Evolutionary conservation across 176 grass and related monocot genomes (phyloP), one percentile per base, ranked within the genome.

Genomic region (Carex cristatella): DNA sequence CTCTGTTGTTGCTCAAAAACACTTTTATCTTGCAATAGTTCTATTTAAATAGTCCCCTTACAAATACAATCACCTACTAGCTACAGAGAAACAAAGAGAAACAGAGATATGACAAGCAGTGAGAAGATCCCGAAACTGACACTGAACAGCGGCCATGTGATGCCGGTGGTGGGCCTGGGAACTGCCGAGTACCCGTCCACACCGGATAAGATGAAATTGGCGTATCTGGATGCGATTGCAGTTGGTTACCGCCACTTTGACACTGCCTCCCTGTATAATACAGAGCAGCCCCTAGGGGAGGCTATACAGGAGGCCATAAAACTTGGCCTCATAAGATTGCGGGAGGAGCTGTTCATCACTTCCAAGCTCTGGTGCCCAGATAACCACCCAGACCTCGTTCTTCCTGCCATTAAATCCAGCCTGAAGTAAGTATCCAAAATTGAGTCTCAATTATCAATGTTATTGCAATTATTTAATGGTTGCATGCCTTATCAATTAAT

Each of bases 331-430:
- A 12, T 95, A 27, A 35, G 14, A 40, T 87, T 87, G 19, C 83
- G 94, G 18, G 80, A 89, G 15, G 91, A 91, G 83, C 56, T 93
- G 57, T 96, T 96, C 83, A 6, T 93, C 23, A 96, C 91, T 10
- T 88, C 91, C 89, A 95, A 95, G 91, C 81, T 91, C 18, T 93
- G 91, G 89, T 92, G 87, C 91, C 81, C 83, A 10, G 83, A 96
- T 14, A 80, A 69, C 76, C 89, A 96, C 86, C 69, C 81, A 4
- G 71, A 90, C 10, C 87, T 91, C 53, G 91, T 97, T 16, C 84
- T 97, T 33, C 86, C 91, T 2, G 71, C 89, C 7, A 81, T 97
- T 83, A 46, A 69, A 5, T 74, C 85, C 15, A 90, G 86, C 65
- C 89, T 96, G 37, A 63, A 66, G 93, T 92, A 78, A 90, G 35